These are phyloP conservation scores for Rubroshorea leprosula DNA, from an alignment of 345 rosid genomes.

Conservation along the genomic window DNA sequence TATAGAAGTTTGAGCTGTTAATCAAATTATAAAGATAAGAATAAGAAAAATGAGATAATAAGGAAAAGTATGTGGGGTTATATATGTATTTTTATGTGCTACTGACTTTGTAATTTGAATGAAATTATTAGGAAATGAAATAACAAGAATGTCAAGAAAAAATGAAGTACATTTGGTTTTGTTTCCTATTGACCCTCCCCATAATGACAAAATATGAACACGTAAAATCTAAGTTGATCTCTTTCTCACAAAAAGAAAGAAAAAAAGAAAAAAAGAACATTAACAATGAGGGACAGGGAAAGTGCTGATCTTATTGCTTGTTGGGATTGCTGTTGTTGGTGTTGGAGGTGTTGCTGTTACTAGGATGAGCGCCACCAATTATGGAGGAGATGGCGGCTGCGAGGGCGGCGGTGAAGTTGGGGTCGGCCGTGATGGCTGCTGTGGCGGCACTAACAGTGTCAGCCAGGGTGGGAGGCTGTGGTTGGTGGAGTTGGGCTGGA, in stretches of 20 bases:
- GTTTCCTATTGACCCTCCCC: conserved; percentile 14
- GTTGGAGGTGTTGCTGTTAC: conserved; percentile 22
- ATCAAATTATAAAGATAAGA: no score
- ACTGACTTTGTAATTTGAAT: conserved; percentile 4
- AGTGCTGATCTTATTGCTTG: conserved; percentile 22
- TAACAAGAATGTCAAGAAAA: conserved; percentile 23
- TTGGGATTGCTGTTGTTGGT: conserved; percentile 12
- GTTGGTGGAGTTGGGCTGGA: conserved; percentile 25
- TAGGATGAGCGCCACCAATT: conserved; percentile 44
- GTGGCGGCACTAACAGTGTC: conserved; percentile 70
- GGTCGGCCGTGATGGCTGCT: conserved; percentile 86
- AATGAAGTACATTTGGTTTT: conserved; percentile 17
- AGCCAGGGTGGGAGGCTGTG: conserved; percentile 28
- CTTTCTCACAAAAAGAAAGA: conserved; percentile 21
- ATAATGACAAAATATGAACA: conserved; percentile 29
- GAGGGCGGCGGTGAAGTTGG: conserved; percentile 89
- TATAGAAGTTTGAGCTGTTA: no score
- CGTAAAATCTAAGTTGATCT: conserved; percentile 17
- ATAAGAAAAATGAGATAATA: no score
- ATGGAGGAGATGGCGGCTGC: conserved; percentile 87
- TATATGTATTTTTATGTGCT: no score
- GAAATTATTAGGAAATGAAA: conserved; percentile 17
- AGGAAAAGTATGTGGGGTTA: no score
- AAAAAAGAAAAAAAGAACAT: not conserved
- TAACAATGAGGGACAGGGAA: conserved; percentile 7